phyloP scores from a whole-genome alignment of 2,329 filamentous ascomycete species.

The Daldinia sp. region DNA sequence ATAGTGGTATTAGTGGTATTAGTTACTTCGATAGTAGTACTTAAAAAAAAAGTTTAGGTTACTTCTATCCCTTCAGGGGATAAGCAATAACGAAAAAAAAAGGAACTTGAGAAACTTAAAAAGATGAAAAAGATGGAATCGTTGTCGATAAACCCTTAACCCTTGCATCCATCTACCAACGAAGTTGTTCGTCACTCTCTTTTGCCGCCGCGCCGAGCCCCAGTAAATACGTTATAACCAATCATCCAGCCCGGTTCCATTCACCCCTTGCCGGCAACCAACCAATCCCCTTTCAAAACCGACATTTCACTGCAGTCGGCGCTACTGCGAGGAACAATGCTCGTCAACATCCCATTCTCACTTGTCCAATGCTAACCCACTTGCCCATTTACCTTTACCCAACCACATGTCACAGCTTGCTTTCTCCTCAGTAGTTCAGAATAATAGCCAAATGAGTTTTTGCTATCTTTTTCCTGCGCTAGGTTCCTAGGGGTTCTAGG shows the following conservation, averaged over 20 bases:
- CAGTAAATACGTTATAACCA: conserved; percentile 43
- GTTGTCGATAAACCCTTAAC: conserved; percentile 34
- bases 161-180: conserved; percentile 43
- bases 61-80: neutral
- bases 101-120: conserved; percentile 8
- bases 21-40: neutral
- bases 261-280: conserved; percentile 40
- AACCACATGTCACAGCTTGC: conserved; percentile 43
- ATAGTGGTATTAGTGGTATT: neutral
- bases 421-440: conserved; percentile 35
- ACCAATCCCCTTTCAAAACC: conserved; percentile 50
- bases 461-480: conserved; percentile 17
- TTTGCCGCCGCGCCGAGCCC: conserved; percentile 47
- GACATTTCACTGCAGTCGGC: conserved; percentile 44
- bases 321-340: conserved; percentile 49
- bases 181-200: conserved; percentile 42
- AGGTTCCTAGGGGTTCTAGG: too few relatives aligned
- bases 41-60: conserved; percentile 11
- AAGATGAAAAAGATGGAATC: conserved; percentile 20
- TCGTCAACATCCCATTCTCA: conserved; percentile 42
- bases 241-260: conserved; percentile 40
- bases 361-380: conserved; percentile 39
- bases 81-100: neutral
- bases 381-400: conserved; percentile 37
- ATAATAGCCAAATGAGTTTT: conserved; percentile 37